Evolutionary conservation across 2,329 filamentous ascomycete genomes (phyloP), one percentile per base, ranked within the genome.

Genomic region (Cladosporium sp.): DNA sequence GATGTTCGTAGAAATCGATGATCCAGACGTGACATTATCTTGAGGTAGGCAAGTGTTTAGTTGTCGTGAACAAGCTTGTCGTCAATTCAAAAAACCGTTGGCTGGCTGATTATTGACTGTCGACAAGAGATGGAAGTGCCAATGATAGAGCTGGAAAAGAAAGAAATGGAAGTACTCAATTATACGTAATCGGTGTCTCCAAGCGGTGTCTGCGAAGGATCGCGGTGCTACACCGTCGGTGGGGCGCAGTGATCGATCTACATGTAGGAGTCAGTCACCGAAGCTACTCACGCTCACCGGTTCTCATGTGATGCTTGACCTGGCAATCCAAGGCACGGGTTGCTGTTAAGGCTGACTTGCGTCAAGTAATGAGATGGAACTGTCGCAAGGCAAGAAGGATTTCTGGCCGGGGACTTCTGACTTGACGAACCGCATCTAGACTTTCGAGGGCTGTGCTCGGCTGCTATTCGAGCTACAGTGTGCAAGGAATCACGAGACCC

Each of bases 181-280:
- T 44, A 44, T 44, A 44, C 37, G 37, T 40, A 40, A 35, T 1
- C 18, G 31, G 29, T 57, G 29, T 33, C 21, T 12, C 11, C n/a
- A 26, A 40, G 52, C 55, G 55, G 55, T 57, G 55, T 57, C 55
- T 28, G 33, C 55, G 33, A 37, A 57, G 55, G 55, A 40, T 23
- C 3, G 55, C 55, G 55, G 55, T 57, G 55, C n/a, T 6, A 14
- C 52, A 56, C 29, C 29, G 29, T 31, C 23, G 29, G 26, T 33
- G 52, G 28, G 31, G 31, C 33, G 3, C 33, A 35, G 3, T n/a
- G 23, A 33, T 21, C 40, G 40, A 46, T 46, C 40, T 21, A 21
- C 52, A 56, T 5, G 16, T 16, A 14, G 14, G 4, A 12, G 52
- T 16, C 31, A 57, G 55, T 57, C 55, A 40, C 55, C 55, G 55